Evolutionary conservation across 768 basidiomycete species (phyloP).

Genomic region (Collybia mongolica): DNA sequence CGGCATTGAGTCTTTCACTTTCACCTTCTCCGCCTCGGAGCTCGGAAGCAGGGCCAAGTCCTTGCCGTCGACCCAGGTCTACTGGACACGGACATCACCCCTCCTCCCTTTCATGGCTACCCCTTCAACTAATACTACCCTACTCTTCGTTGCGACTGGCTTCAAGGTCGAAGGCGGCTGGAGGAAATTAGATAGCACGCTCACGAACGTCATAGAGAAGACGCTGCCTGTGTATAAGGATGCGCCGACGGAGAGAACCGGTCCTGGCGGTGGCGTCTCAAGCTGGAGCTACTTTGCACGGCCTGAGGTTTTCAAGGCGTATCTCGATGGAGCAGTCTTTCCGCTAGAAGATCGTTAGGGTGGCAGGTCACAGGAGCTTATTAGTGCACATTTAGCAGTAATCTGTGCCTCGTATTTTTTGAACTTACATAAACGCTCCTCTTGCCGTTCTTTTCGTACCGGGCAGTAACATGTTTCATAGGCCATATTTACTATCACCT

Average conservation of each 20-base stretch:
- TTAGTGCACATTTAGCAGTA: too few species aligned
- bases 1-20: constrained; percentile 19
- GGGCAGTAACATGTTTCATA: too few species aligned
- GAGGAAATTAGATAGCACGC: not conserved
- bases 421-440: too few species aligned
- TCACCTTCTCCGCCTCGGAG: constrained; percentile 12
- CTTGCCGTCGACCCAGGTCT: constrained; percentile 11
- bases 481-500: too few species aligned
- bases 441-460: too few species aligned
- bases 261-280: constrained; percentile 2
- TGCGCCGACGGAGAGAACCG: constrained; percentile 2
- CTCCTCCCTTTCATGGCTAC: constrained; percentile 14
- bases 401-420: too few species aligned
- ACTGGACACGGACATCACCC: constrained; percentile 14
- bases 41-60: not conserved
- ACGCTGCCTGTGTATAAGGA: constrained; percentile 11
- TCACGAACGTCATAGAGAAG: constrained; percentile 8
- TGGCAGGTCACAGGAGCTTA: too few species aligned
- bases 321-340: constrained; percentile 12
- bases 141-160: constrained; percentile 7
- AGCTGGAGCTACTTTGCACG: constrained; percentile 11
- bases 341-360: constrained; percentile 12
- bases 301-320: constrained; percentile 18
- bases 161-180: constrained; percentile 6
- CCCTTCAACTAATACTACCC: constrained; percentile 5